Conservation (phyloP, 805 yeast genomes). For the Yarrowia alimentaria region DNA sequence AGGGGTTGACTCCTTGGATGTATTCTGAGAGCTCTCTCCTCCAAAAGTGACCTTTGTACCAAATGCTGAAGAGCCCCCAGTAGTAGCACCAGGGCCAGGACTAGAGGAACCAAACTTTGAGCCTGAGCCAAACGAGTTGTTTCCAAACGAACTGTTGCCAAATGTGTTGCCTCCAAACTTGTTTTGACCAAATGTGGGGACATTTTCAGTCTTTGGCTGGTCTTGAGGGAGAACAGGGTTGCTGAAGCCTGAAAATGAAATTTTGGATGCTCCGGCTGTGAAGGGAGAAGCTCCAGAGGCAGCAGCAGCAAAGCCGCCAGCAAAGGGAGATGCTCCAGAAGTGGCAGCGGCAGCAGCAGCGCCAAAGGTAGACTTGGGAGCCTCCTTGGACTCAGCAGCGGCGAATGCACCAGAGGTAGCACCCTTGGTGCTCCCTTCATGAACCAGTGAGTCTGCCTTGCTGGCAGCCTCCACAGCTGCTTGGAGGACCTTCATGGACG, state of each 20-base stretch:
- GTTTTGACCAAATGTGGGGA: background rate
- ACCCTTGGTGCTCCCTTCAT: no score
- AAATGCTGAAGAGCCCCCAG: constrained; percentile 6
- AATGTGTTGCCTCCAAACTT: background rate
- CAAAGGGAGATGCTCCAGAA: background rate
- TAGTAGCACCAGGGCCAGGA: background rate
- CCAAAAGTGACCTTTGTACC: constrained; percentile 12
- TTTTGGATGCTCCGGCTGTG: background rate
- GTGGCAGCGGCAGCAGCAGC: background rate
- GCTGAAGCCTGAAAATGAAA: constrained; percentile 4
- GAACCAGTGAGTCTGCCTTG: no score
- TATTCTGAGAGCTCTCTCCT: background rate
- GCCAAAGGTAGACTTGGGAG: constrained; percentile 29
- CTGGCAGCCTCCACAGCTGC: no score
- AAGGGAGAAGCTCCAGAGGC: constrained; percentile 19
- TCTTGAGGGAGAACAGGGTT: constrained; percentile 5
- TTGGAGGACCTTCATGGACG: constrained; percentile 11
- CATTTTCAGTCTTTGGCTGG: constrained; percentile 8
- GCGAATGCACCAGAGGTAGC: no score
- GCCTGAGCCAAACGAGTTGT: constrained; percentile 14
- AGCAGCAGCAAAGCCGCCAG: background rate
- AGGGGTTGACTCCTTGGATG: constrained; percentile 1
- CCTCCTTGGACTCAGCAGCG: no score
- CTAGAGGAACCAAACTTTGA: no score
- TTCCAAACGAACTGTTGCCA: constrained; percentile 1